Conservation (phyloP, 202 grass and related monocot genomes). For the Bolboschoenoplectus hybrid region DNA sequence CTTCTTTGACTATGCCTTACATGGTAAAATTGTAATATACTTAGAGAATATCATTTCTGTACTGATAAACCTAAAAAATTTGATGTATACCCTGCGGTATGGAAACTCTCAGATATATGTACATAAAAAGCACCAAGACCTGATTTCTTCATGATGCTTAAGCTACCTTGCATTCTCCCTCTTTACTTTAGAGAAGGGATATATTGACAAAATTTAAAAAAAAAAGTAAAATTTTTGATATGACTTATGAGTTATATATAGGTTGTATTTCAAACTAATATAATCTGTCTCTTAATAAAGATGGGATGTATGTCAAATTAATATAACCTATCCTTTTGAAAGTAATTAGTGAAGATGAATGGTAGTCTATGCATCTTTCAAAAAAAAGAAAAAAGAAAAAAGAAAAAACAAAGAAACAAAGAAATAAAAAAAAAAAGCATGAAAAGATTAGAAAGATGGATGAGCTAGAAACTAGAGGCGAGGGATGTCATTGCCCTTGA, state of each 20-base stretch:
- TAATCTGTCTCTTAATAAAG: neutral
- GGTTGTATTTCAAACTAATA: neutral
- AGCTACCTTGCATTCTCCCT: neutral
- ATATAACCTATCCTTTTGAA: neutral
- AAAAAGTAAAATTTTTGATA: no score
- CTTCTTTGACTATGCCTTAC: neutral
- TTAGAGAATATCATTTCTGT: conserved; percentile 1
- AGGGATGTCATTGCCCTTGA: neutral
- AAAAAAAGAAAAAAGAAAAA: no score
- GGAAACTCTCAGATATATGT: neutral
- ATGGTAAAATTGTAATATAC: conserved; percentile 11
- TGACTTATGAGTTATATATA: no score
- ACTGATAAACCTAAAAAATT: neutral
- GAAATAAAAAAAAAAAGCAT: no score
- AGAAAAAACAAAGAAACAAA: no score
- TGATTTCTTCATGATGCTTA: neutral
- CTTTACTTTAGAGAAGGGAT: neutral
- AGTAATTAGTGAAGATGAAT: neutral
- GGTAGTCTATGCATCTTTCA: neutral
- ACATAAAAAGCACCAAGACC: neutral
- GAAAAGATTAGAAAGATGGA: no score
- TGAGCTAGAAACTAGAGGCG: no score
- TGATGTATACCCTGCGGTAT: neutral
- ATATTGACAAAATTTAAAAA: neutral
- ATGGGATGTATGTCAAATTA: neutral